Percentiles rank a stretch among this genome's conserved stretches.
Conservation (phyloP, 805 yeast species). For the Zygoascus bituminiphila region DNA sequence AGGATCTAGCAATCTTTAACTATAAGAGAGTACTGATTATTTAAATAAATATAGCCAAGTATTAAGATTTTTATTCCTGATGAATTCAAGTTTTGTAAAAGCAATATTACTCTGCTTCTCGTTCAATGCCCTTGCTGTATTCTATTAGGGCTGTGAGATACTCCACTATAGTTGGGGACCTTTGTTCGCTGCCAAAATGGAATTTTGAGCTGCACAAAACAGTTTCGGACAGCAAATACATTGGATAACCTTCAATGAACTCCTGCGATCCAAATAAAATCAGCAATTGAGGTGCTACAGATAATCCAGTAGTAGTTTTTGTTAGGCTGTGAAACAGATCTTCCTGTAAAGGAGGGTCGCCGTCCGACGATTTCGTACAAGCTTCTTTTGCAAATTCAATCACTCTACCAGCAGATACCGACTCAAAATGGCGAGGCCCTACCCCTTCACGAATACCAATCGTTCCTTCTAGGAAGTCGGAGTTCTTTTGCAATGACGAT, state of each 20-base stretch:
- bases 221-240: background rate
- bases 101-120: too few species aligned
- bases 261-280: conserved; percentile 5
- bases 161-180: background rate
- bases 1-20: too few species aligned
- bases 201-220: background rate
- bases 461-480: background rate
- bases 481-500: background rate
- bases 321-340: background rate
- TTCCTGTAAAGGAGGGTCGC: background rate
- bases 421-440: background rate
- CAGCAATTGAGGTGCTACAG: conserved; percentile 3
- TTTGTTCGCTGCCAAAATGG: background rate
- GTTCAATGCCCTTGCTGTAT: background rate
- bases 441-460: background rate
- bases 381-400: background rate
- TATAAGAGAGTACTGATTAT: too few species aligned
- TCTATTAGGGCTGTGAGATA: background rate
- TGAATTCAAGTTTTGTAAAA: too few species aligned
- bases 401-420: background rate
- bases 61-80: too few species aligned
- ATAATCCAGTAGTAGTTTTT: background rate
- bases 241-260: background rate
- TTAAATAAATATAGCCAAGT: too few species aligned
- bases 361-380: background rate